Conservation (phyloP, 805 yeast species). For the Yueomyces sinensis region DNA sequence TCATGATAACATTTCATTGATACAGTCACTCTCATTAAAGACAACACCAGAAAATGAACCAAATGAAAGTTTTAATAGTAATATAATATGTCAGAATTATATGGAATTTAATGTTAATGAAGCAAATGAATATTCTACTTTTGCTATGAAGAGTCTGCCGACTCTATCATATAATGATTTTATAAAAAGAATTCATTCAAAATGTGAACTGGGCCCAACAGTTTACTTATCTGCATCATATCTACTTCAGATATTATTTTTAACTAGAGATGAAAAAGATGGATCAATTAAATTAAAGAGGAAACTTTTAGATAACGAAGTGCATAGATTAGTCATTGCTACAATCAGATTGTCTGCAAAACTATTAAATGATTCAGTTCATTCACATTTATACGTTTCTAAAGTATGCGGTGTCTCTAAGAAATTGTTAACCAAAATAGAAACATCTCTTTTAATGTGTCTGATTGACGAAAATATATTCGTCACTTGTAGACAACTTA, state of each 20-base stretch:
- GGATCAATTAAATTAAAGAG: slow-evolving; percentile 8
- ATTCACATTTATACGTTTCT: slow-evolving; percentile 33
- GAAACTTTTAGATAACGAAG: slow-evolving; percentile 25
- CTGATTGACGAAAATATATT: slow-evolving; percentile 5
- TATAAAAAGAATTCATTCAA: slow-evolving; percentile 17
- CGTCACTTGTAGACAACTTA: slow-evolving; percentile 1
- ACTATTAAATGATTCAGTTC: slow-evolving; percentile 33
- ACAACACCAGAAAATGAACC: background rate
- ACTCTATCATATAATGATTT: slow-evolving; percentile 13
- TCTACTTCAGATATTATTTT: slow-evolving; percentile 12
- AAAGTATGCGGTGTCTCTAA: slow-evolving; percentile 34
- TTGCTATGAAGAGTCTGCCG: slow-evolving; percentile 20
- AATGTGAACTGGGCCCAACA: slow-evolving; percentile 17
- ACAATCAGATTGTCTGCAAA: slow-evolving; percentile 33
- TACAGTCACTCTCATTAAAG: background rate
- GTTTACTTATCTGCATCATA: slow-evolving; percentile 17
- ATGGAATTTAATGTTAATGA: background rate
- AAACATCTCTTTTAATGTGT: slow-evolving; percentile 12
- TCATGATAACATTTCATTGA: slow-evolving; percentile 5
- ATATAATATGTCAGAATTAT: too few species aligned
- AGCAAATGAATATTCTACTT: slow-evolving; percentile 5
- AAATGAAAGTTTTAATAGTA: background rate
- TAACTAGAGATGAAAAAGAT: slow-evolving; percentile 5
- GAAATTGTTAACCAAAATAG: slow-evolving; percentile 16
- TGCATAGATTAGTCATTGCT: slow-evolving; percentile 33